Percentiles rank a stretch among this genome's conserved stretches.
Evolutionary conservation across 2,329 filamentous ascomycete genomes (phyloP).

Genomic region (Chlorencoelia australis): DNA sequence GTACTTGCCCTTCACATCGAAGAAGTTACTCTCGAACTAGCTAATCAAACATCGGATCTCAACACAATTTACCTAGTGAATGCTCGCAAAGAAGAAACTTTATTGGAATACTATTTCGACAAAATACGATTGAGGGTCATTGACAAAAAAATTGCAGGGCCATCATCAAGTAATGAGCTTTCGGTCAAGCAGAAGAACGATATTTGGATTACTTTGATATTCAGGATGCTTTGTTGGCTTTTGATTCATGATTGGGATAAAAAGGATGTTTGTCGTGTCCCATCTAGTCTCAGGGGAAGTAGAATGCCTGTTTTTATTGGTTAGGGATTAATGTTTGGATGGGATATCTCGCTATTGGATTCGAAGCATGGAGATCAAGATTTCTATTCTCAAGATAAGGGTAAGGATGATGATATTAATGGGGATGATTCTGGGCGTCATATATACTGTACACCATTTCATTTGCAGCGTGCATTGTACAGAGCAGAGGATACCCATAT

Average conservation of each 20-base stretch:
- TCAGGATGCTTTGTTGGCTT: constrained; percentile 49
- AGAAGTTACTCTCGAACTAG: constrained; percentile 34
- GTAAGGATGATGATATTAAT: no score
- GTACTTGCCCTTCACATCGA: constrained; percentile 21
- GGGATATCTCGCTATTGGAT: no score
- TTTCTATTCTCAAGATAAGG: no score
- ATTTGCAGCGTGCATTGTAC: no score
- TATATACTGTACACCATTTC: no score
- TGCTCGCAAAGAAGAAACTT: constrained; percentile 38
- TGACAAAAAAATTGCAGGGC: constrained; percentile 23
- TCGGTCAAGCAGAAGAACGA: constrained; percentile 24
- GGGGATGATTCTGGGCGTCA: no score
- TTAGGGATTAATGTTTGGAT: constrained; percentile 10
- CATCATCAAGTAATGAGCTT: constrained; percentile 2
- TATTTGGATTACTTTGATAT: constrained; percentile 45
- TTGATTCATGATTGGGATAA: constrained; percentile 47
- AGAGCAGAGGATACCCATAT: no score
- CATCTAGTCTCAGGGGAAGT: constrained; percentile 43
- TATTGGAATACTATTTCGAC: constrained; percentile 45
- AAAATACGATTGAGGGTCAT: constrained; percentile 34
- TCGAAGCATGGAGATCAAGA: no score
- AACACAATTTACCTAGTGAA: constrained; percentile 30
- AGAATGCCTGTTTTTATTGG: constrained; percentile 46
- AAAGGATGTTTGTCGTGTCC: constrained; percentile 41
- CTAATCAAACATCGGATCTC: constrained; percentile 29